Evolutionary conservation across 441 rosid genomes (phyloP), one percentile per base, ranked within the genome.

Genomic region (Gossypium trilobum): DNA sequence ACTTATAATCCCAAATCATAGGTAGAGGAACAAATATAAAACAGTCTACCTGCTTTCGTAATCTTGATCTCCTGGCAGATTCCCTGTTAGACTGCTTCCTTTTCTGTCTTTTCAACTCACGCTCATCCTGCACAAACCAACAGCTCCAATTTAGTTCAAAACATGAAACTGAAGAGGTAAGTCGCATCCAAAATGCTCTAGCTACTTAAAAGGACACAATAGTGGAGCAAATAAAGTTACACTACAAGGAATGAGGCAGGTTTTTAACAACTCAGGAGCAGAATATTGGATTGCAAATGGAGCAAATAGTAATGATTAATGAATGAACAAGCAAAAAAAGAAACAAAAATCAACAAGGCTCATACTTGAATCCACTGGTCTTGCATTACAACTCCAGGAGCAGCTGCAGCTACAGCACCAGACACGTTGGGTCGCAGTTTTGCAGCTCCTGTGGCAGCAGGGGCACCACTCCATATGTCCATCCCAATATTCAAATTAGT

Each of bases 401-500:
- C 46, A 39, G 46, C 46, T 39, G 46, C 46, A 39, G 87, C 74
- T 20, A 81, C 68, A 71, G 82, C 83, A 67, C 83, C 85, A 11
- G 88, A 75, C 39, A 82, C 56, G 29, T 81, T 78, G 52, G 84
- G 75, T 79, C 88, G 80, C 79, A 89, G 76, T 82, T 89, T 92
- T 63, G 87, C 76, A 65, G 86, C 77, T 74, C 88, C 95, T 70
- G 85, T 82, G 70, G 89, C 76, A 62, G 85, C 88, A 46, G 90
- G 39, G 73, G 98, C 79, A 23, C 82, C 80, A 77, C 80, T 88
- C 94, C 94, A 91, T 33, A 87, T 78, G 70, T 89, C 97, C 91
- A 95, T 91, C 71, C 97, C 99, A 1, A 93, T 91, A 76, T 93
- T 93, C 73, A 93, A 83, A 81, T 86, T 89, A 78, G 97, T 88